Conservation (phyloP, 495 filamentous ascomycete species). For the Penicillium mononematosum region DNA sequence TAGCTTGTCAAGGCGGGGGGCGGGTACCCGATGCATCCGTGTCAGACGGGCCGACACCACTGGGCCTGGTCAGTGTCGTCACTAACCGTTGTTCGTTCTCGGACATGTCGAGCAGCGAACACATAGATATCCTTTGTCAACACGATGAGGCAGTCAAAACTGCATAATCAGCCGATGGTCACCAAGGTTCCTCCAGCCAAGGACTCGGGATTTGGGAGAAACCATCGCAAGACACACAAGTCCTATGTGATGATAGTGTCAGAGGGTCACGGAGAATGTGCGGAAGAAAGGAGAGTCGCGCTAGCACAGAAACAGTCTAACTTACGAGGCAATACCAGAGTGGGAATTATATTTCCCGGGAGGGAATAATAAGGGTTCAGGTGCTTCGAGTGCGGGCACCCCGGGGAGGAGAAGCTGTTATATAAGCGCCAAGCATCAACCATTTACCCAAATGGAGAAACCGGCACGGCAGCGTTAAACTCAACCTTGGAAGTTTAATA, state of each 20-base stretch:
- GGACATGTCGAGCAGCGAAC: constrained; percentile 30
- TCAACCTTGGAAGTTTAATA: too few relatives aligned
- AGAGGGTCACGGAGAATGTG: constrained; percentile 1
- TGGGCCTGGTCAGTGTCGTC: constrained; percentile 8
- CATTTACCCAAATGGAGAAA: constrained; percentile 8
- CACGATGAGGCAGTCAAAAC: constrained; percentile 23
- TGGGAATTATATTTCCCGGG: constrained; percentile 5
- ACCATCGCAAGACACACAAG: constrained; percentile 27
- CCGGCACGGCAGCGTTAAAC: background rate
- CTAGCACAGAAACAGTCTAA: constrained; percentile 5
- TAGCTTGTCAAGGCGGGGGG: constrained; percentile 3
- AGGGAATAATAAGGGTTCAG: constrained; percentile 4
- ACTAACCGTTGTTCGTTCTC: constrained; percentile 18
- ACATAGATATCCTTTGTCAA: constrained; percentile 10
- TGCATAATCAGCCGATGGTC: constrained; percentile 27
- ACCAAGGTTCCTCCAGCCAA: constrained; percentile 28
- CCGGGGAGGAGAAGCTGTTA: background rate
- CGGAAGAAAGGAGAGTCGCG: constrained; percentile 2
- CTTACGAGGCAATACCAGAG: constrained; percentile 6
- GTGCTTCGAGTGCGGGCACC: constrained; percentile 1
- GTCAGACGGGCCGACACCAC: constrained; percentile 1
- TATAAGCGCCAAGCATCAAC: constrained; percentile 13
- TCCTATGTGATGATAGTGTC: background rate
- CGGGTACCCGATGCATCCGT: constrained; percentile 21
- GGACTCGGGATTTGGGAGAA: constrained; percentile 19